A percentile compares a stretch with the other conserved stretches of the same genome.
Conservation (phyloP, 805 yeast genomes). For the Komagataella pseudopastoris region DNA sequence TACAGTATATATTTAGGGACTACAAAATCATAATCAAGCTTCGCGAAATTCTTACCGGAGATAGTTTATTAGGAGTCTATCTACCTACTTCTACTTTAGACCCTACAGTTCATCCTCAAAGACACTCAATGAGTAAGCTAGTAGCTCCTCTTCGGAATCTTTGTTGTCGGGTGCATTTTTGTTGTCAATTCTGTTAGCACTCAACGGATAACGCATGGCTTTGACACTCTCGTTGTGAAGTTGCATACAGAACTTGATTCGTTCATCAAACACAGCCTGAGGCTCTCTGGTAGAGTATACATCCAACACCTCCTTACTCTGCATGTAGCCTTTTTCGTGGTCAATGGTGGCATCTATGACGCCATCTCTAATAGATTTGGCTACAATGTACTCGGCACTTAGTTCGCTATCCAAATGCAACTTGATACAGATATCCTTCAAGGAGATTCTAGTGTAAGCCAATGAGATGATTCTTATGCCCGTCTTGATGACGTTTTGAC, state of each 20-base stretch:
- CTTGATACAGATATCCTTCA: conserved; percentile 88
- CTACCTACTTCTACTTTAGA: not conserved
- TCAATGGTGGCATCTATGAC: conserved; percentile 92
- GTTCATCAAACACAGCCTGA: conserved; percentile 77
- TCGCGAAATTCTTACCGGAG: not conserved
- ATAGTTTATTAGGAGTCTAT: not conserved
- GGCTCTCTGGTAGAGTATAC: conserved; percentile 83
- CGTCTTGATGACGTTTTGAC: conserved; percentile 95
- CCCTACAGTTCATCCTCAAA: conserved; percentile 25
- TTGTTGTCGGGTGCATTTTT: conserved; percentile 40
- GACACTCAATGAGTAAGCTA: conserved; percentile 26
- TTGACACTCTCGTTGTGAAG: conserved; percentile 86
- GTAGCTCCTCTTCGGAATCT: conserved; percentile 33
- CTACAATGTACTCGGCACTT: conserved; percentile 91
- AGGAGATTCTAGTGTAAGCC: conserved; percentile 80
- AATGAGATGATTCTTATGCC: conserved; percentile 90
- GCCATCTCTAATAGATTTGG: conserved; percentile 94
- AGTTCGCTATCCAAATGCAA: conserved; percentile 88
- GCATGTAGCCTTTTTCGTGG: conserved; percentile 85
- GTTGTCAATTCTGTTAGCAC: conserved; percentile 33
- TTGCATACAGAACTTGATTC: conserved; percentile 84
- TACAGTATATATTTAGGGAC: not conserved
- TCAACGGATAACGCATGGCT: conserved; percentile 85
- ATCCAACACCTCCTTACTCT: conserved; percentile 75
- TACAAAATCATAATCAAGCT: not conserved